Base-by-base conservation (phyloP, 805 yeast genomes). In the Wickerhamiella sorbophila region DNA sequence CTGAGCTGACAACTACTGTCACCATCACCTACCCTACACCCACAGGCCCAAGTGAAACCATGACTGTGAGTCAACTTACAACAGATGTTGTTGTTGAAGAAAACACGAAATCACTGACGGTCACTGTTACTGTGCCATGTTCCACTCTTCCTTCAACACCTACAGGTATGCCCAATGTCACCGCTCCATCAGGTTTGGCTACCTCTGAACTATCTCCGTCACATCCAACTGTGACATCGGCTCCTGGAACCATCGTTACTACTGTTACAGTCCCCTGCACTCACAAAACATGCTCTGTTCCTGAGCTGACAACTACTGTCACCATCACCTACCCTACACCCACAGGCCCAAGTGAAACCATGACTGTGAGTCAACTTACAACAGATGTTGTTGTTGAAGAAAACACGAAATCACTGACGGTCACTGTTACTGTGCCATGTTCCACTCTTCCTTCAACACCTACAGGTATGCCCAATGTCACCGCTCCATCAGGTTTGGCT, bases 251-350 rank as follows among this genome's bases (percentile, higher is more conserved):
- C 14, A 10, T 26, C 17, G 31, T 19, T 20, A 38, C 39, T 14
- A 41, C 44, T 8, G 39, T 37, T 33, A 44, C 47, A 4, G 32
- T 44, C 17, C 39, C 40, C 16, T 44, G 47, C 37, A 31, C 40
- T 10, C 15, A 35, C 9, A 12, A 20, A 2, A 31, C 9, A 4
- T 26, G 33, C 17, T 18, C 4, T 2, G 5, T 10, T 17, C 10
- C 37, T 2, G 37, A 18, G 1, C 36, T n/a, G n/a, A 36, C 36
- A 2, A 36, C 44, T 9, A 27, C 24, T 15, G 16, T 15, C 17
- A 20, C 41, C 21, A 14, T 20, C 18, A 26, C 34, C 5, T 12
- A 15, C 19, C 27, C 38, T 4, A 29, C n/a, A n/a, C n/a, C 33
- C 3, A 18, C 36, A 9, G 22, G 15, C 14, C 14, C 36, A 4